These are phyloP conservation scores for Malassezia nana DNA, from an alignment of 1,284 basidiomycete genomes.

Conservation along the genomic window DNA sequence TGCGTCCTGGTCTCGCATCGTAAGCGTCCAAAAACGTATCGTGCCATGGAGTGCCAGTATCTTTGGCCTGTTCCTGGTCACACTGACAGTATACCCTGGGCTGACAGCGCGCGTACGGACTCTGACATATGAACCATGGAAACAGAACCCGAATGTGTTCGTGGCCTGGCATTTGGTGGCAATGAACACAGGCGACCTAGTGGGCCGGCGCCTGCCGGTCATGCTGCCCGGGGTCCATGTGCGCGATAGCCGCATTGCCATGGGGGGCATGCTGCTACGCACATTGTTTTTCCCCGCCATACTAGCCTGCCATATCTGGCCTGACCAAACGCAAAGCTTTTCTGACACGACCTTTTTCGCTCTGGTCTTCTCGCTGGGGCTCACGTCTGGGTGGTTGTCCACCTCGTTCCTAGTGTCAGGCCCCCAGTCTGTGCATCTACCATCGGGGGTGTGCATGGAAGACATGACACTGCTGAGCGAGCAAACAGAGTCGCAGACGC, in stretches of 20 bases:
- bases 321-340: neutral
- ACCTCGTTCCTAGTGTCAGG: constrained; percentile 23
- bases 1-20: neutral
- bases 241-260: neutral
- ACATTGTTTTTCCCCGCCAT: constrained; percentile 19
- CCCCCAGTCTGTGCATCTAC: constrained; percentile 2
- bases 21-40: constrained; percentile 16
- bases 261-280: constrained; percentile 1
- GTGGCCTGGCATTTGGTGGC: constrained; percentile 23
- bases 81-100: constrained; percentile 24
- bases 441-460: neutral
- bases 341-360: constrained; percentile 21
- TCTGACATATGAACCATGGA: neutral
- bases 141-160: constrained; percentile 19
- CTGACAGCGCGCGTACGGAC: constrained; percentile 23
- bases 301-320: constrained; percentile 17
- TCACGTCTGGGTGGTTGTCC: constrained; percentile 22
- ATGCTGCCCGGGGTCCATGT: constrained; percentile 12
- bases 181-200: constrained; percentile 25
- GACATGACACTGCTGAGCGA: neutral
- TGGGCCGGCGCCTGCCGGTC: constrained; percentile 22
- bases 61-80: constrained; percentile 20
- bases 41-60: constrained; percentile 15
- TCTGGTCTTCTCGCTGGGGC: constrained; percentile 17
- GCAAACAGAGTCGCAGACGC: neutral